Evolutionary conservation across 2,329 filamentous ascomycete genomes (phyloP), one percentile per base, ranked within the genome.

Genomic region (Neofusicoccum sp.): DNA sequence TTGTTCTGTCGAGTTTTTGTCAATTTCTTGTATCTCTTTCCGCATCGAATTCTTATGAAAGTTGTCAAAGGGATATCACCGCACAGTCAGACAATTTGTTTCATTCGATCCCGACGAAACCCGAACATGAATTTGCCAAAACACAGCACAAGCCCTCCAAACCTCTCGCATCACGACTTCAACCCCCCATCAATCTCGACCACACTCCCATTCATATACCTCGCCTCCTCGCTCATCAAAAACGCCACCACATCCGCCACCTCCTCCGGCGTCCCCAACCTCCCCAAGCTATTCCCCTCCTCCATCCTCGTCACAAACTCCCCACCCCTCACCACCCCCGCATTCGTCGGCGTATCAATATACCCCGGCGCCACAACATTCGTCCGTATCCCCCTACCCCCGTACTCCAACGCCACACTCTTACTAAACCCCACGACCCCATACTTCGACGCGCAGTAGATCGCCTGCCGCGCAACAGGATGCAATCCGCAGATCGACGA

Each of bases 401-500:
- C 60, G 28, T 59, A 44, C 47, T 62, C 60, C 8, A 62, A 36
- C 30, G 60, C 60, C 60, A 62, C 45, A 34, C 49, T 48, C 49
- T 57, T 61, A 43, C 92, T 96, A 82, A 99, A 91, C 63, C 95
- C 95, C 43, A 99, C 88, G 66, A 99, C 98, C 78, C 91, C 95
- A 68, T 64, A 74, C 66, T 76, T 77, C 36, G 78, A 73, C 47
- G 93, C 91, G 65, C 95, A 85, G 76, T 99, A 99, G 84, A 99
- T 99, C 71, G 93, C 91, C 79, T 99, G 95, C 65, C 95, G 93
- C 74, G 98, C 99, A 84, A 97, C 98, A 69, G 95, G 95, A 75
- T 99, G 99, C 76, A 99, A 96, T 77, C 95, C 95, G 69, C 90
- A 96, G 51, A 95, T 98, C 36, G 91, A 96, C 41, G 95, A 93